Base-by-base conservation (phyloP, 1,139 yeast genomes). In the Wickerhamomyces sp. region DNA sequence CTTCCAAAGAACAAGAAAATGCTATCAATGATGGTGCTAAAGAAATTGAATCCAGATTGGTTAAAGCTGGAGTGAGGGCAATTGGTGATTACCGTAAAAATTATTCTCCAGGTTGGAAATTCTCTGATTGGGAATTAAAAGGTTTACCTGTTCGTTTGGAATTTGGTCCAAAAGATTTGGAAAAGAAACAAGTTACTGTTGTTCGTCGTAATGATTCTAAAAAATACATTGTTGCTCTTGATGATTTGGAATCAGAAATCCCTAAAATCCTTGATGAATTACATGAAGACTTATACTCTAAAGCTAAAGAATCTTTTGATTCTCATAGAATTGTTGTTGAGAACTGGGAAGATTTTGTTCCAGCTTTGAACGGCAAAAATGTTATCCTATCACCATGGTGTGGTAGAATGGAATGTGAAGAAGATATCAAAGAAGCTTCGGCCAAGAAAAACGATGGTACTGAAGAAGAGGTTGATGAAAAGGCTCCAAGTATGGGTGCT, bases 401-500 rank as follows among this genome's bases (percentile, higher is more conserved):
- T 80, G 98, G 98, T 55, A 85, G 70, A 49, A 78, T 78, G 59
- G 95, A 81, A 55, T 93, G 99, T 78, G 99, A 94, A 71, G 99
- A 94, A 59, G 94, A 87, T 58, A 94, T 94, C 69, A 94, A 93
- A 76, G 96, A 91, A 45, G 76, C 88, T 40, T 89, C 97, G 39
- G 93, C 96, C 34, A 76, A 76, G 62, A 84, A 79, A 66, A 85
- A 81, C 62, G 82, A 81, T 57, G 82, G 86, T 58, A 91, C 88
- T 51, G 94, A 84, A 45, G 88, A 79, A 62, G 96, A 86, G 63
- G 87, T 76, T 43, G 99, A 94, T 64, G 99, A 93, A 60, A 86
- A 87, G 69, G 90, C 99, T 29, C 99, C 99, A 62, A 84, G 95
- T 49, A 94, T 94, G 99, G 99, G 99, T 63, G 99, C 99, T 58